Base-by-base conservation (phyloP, 2,329 filamentous ascomycete genomes). In the Ceratocystis smalleyi region DNA sequence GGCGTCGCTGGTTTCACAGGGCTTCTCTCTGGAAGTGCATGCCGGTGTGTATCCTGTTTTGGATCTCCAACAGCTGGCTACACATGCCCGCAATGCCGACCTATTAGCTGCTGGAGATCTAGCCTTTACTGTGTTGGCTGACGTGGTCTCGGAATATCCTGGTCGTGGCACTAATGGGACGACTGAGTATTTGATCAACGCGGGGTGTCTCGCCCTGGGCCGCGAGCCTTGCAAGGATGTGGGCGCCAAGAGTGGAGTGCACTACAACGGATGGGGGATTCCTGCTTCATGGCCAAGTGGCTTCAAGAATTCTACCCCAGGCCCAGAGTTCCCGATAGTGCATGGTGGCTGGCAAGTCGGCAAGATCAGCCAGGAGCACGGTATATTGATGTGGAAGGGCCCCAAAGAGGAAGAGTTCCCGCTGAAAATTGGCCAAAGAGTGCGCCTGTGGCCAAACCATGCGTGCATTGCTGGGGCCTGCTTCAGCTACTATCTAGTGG, bases 381-480 rank as follows among this genome's bases (percentile, higher is more conserved):
- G 86, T 0, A 83, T 90, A 63, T 70, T 92, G 69, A 77, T 75
- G 1, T 90, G 86, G 82, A 74, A 76, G 15, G 74, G 75, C 0
- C 68, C 71, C 12, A 74, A 77, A 47, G 78, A 77, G 0, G 72
- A 76, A 10, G 72, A 76, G n/a, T 73, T 79, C 59, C 71, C 74
- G 59, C 71, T 89, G 65, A 68, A 73, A 1, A 76, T 89, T 40
- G 88, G 88, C 0, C 81, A 89, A 70, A 83, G 83, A 70, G 74
- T 91, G 30, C 77, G 83, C 65, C 75, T 92, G 6, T 91, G 86
- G 83, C 88, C 88, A 0, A 92, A 92, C 69, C 89, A 94, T 74
- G 83, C 88, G 43, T 94, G 89, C 71, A 86, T 92, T 69, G 82
- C 88, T 1, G 85, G 86, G 0, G 84, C 84, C 0, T 81, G 82